Base-by-base conservation (phyloP, 768 basidiomycete species). In the Leccinum disarticulatum region DNA sequence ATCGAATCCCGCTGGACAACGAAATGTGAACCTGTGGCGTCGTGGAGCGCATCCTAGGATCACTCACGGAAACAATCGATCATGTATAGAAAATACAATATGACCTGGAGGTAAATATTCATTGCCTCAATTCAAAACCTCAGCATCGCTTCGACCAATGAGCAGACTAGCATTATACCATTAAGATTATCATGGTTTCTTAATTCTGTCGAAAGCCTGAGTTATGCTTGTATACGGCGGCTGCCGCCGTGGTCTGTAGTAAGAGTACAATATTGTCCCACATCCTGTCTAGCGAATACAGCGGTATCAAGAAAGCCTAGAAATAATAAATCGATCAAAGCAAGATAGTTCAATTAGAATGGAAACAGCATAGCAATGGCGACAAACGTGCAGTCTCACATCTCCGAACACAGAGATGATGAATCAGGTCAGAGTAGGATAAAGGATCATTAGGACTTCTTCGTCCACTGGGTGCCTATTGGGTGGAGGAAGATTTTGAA, bases 391-490 rank as follows among this genome's bases (percentile, higher is more conserved):
- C 17, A 49, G 48, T 28, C 52, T 50, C 46, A 59, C 47, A 55
- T 30, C 54, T 68, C 53, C 35, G 65, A 60, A 58, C 19, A 50
- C 46, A 55, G 51, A 59, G 14, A 57, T 58, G 48, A 67, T 17
- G 41, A 61, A 50, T 76, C 64, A 73, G 49, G 68, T 64, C 57
- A 72, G 41, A 17, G 66, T 71, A 58, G 79, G 72, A 43, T 66
- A 73, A 62, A 87, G 82, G 2, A 82, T 81, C 79, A 87, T 87
- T 53, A 91, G 76, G 6, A 86, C 85, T 68, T 83, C 81, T 70
- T 90, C 87, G 67, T 91, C 89, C 55, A 87, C 70, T 3, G 87
- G 86, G 68, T 90, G 88, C 51, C 89, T 82, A 55, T 82, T 81
- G 17, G 80, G 81, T 15, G 85, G 85, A 17, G 86, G 79, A 13